Conservation (phyloP, 306 rosid genomes). For the Pterocarpus macrocarpus region DNA sequence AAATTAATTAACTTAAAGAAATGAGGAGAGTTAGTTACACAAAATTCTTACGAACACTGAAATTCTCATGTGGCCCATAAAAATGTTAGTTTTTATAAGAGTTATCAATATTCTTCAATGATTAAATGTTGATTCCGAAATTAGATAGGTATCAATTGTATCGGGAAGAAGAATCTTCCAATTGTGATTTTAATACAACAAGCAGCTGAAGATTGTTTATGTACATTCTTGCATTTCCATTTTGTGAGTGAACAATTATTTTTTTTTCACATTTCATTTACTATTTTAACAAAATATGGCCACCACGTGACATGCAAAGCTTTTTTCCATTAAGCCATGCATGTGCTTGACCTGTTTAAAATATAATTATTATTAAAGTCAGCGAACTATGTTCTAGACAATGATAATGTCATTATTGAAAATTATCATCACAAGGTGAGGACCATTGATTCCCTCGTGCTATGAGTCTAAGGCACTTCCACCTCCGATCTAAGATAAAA, state of each 20-base stretch:
- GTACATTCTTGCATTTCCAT: neutral
- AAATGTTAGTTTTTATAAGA: no score
- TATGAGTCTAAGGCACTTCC: neutral
- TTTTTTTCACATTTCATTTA: neutral
- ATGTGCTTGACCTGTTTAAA: constrained; percentile 17
- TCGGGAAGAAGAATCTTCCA: no score
- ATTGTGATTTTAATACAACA: neutral
- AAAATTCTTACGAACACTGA: no score
- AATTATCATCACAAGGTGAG: neutral
- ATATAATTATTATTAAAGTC: neutral
- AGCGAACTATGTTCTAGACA: neutral
- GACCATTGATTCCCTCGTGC: neutral
- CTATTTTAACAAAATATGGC: constrained; percentile 14
- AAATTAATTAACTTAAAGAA: no score
- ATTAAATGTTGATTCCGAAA: no score
- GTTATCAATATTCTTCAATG: no score
- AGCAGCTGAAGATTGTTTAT: neutral
- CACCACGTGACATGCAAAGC: constrained; percentile 40
- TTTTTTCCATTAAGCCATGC: constrained; percentile 24
- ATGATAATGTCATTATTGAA: neutral
- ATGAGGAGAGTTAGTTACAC: no score
- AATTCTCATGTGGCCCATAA: no score
- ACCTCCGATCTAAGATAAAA: constrained; percentile 28
- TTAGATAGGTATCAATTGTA: no score
- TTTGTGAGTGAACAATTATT: neutral